These are phyloP conservation scores for Phytophthora europaea DNA, from an alignment of 352 stramenopile genomes.

Conservation along the genomic window DNA sequence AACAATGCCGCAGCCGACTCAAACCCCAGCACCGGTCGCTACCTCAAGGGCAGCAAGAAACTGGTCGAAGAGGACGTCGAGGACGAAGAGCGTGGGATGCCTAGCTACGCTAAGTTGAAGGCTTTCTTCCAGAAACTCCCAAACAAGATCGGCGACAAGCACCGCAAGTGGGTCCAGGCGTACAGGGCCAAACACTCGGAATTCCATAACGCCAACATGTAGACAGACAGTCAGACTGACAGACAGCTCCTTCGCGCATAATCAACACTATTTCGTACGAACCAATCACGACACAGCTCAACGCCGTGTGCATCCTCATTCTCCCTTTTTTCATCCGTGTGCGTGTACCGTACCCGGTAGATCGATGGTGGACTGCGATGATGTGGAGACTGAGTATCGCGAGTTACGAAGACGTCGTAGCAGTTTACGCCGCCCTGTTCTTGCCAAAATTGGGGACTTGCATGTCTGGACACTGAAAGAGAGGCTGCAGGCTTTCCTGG, in stretches of 20 bases:
- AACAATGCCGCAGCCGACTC: background rate
- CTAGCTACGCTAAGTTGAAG: background rate
- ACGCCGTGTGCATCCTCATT: background rate
- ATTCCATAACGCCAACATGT: background rate
- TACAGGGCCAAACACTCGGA: background rate
- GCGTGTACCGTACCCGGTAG: too few relatives aligned
- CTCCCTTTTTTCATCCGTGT: background rate
- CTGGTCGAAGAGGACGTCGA: background rate
- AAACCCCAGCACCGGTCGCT: background rate
- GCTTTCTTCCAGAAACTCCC: background rate
- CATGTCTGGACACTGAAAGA: constrained; percentile 58
- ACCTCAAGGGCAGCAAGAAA: constrained; percentile 6
- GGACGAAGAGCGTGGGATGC: background rate
- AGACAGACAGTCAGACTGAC: background rate
- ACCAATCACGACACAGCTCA: background rate
- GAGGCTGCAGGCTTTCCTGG: constrained; percentile 52
- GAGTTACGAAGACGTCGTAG: background rate
- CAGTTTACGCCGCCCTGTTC: background rate
- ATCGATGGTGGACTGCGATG: background rate
- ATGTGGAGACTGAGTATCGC: too few relatives aligned
- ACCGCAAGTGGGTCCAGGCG: background rate
- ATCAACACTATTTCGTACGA: background rate
- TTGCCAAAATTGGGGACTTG: constrained; percentile 46
- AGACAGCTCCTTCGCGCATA: background rate
- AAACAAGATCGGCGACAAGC: background rate